Evolutionary conservation across 2,329 filamentous ascomycete species (phyloP).

Genomic region (Septoria linicola): DNA sequence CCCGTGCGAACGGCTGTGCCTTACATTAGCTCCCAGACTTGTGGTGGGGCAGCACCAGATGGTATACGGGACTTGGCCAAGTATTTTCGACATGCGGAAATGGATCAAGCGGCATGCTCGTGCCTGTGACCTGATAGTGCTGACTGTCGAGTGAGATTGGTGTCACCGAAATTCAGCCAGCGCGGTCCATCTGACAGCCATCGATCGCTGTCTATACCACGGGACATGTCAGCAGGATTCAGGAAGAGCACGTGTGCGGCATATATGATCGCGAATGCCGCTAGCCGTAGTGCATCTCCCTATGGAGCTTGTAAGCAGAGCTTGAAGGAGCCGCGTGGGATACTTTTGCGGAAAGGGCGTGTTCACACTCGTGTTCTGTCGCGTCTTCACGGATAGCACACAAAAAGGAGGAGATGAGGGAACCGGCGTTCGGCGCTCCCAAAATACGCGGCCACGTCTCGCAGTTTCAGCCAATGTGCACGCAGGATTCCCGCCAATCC

Average conservation of each 20-base stretch:
- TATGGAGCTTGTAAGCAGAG: slow-evolving; percentile 10
- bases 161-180: slow-evolving; percentile 6
- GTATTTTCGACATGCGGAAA: too few species aligned
- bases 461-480: slow-evolving; percentile 9
- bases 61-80: slow-evolving; percentile 4
- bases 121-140: slow-evolving; percentile 2
- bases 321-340: background rate
- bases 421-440: too few species aligned
- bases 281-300: slow-evolving; percentile 2
- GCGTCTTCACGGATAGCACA: too few species aligned
- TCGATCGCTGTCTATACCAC: too few species aligned
- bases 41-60: slow-evolving; percentile 1
- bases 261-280: background rate
- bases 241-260: too few species aligned
- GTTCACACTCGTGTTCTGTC: background rate
- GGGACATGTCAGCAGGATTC: too few species aligned
- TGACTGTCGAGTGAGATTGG: background rate
- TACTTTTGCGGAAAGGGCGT: background rate
- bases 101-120: too few species aligned
- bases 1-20: background rate
- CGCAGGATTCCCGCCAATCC: background rate
- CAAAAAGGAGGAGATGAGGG: background rate
- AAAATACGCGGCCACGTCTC: slow-evolving; percentile 2
- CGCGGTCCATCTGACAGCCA: background rate
- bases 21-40: slow-evolving; percentile 8